phyloP scores from a whole-genome alignment of 352 stramenopile species.

The Phytopythium delawarense region DNA sequence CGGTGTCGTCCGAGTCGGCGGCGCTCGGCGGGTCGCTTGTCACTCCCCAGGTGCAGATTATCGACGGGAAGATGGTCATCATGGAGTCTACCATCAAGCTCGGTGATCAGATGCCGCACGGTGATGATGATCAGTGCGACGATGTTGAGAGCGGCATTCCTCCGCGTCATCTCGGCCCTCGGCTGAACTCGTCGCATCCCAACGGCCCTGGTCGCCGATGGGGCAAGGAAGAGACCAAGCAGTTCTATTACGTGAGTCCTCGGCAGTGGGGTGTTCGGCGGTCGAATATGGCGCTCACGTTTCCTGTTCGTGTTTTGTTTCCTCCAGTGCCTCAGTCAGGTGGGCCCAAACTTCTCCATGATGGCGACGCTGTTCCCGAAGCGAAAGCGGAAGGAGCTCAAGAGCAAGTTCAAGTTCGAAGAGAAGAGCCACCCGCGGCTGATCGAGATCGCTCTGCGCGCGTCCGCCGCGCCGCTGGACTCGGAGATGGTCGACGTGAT shows the following conservation, averaged over 20 bases:
- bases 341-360: conserved; percentile 83
- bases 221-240: conserved; percentile 81
- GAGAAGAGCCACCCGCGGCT: conserved; percentile 72
- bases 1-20: conserved; percentile 55
- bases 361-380: conserved; percentile 83
- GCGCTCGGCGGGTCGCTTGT: conserved; percentile 64
- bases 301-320: background rate
- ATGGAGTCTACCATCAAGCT: conserved; percentile 66
- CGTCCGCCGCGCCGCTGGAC: conserved; percentile 64
- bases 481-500: conserved; percentile 82
- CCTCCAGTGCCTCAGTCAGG: conserved; percentile 72
- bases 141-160: conserved; percentile 23
- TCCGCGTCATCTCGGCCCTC: conserved; percentile 27
- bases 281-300: conserved; percentile 1
- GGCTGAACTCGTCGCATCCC: conserved; percentile 35
- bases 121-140: conserved; percentile 23
- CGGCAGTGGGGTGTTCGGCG: background rate
- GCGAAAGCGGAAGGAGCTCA: conserved; percentile 79
- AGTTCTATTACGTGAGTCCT: conserved; percentile 79
- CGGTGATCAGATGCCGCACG: conserved; percentile 30
- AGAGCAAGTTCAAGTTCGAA: conserved; percentile 87
- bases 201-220: conserved; percentile 57
- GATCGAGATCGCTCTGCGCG: conserved; percentile 78
- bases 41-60: conserved; percentile 75
- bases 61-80: conserved; percentile 86